Evolutionary conservation across 352 stramenopile species (phyloP).

Genomic region (Pythium monospermum): DNA sequence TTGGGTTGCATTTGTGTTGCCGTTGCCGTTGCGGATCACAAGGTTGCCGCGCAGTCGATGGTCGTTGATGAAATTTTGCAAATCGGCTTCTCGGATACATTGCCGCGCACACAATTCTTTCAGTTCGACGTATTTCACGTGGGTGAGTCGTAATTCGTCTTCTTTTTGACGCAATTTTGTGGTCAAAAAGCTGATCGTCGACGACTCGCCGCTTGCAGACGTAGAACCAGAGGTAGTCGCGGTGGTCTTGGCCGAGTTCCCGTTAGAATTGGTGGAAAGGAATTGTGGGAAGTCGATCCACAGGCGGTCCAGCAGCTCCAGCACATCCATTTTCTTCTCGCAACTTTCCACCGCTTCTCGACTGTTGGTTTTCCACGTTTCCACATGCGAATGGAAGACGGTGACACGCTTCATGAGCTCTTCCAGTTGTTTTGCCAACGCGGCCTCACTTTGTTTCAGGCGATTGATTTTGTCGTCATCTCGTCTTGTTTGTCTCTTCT

Average conservation of each 20-base stretch:
- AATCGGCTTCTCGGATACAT: slow-evolving; percentile 65
- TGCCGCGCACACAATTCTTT: slow-evolving; percentile 74
- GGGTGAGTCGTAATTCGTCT: slow-evolving; percentile 47
- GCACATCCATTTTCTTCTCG: slow-evolving; percentile 22
- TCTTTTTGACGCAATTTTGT: slow-evolving; percentile 52
- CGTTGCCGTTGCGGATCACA: slow-evolving; percentile 35
- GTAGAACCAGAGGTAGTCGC: neutral
- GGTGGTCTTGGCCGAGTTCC: neutral
- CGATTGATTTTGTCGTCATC: slow-evolving; percentile 9
- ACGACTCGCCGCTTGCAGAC: slow-evolving; percentile 6
- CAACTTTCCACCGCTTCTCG: slow-evolving; percentile 36
- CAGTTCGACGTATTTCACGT: slow-evolving; percentile 67
- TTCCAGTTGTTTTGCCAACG: slow-evolving; percentile 33
- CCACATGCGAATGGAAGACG: slow-evolving; percentile 40
- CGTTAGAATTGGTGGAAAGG: slow-evolving; percentile 2
- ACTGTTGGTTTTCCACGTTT: slow-evolving; percentile 49
- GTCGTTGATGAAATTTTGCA: slow-evolving; percentile 82
- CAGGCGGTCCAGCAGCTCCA: slow-evolving; percentile 35
- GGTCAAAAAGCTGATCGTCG: slow-evolving; percentile 45
- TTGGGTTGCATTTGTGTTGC: neutral
- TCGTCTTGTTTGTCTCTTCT: slow-evolving; percentile 7
- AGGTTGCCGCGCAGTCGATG: slow-evolving; percentile 69
- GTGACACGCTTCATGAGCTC: slow-evolving; percentile 34
- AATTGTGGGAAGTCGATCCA: slow-evolving; percentile 60
- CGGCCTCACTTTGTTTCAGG: slow-evolving; percentile 17